Percentiles rank a stretch among this genome's conserved stretches.
These are phyloP conservation scores for Cutaneotrichosporon curvatum DNA, from an alignment of 1,284 basidiomycete species.

Conservation along the genomic window DNA sequence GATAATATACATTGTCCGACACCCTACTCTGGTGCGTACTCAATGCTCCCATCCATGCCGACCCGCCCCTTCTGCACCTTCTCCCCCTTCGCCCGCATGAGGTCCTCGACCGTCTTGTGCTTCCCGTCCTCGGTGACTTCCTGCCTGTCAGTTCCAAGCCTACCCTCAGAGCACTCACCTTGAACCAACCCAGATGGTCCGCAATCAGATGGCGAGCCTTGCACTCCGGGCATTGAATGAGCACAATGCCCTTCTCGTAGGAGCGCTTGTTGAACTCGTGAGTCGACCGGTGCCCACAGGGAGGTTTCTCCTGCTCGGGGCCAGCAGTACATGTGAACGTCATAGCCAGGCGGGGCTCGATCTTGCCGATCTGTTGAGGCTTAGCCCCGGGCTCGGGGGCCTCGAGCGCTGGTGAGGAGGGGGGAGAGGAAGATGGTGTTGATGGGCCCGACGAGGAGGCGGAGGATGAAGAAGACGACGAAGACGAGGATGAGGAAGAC, in stretches of 20 bases:
- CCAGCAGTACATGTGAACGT: slow-evolving; percentile 82
- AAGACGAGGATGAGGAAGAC: background rate
- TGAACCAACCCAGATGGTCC: slow-evolving; percentile 88
- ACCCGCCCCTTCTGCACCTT: slow-evolving; percentile 57
- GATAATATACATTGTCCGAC: no score
- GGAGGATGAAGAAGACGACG: background rate
- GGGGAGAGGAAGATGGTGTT: background rate
- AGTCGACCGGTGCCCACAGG: slow-evolving; percentile 72
- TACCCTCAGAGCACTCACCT: slow-evolving; percentile 24
- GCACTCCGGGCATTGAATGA: slow-evolving; percentile 87
- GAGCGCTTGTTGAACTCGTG: slow-evolving; percentile 80
- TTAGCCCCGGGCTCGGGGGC: slow-evolving; percentile 1
- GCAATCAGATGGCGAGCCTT: slow-evolving; percentile 82
- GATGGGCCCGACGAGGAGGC: slow-evolving; percentile 1
- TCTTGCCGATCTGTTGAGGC: slow-evolving; percentile 22
- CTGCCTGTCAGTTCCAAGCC: slow-evolving; percentile 13
- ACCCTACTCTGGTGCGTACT: slow-evolving; percentile 22
- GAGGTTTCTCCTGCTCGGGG: slow-evolving; percentile 29
- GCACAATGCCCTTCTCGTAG: slow-evolving; percentile 81
- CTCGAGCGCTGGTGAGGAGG: slow-evolving; percentile 3
- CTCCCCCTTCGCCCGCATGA: slow-evolving; percentile 70
- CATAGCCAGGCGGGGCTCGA: slow-evolving; percentile 47
- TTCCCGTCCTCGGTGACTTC: slow-evolving; percentile 60
- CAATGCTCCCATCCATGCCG: slow-evolving; percentile 49
- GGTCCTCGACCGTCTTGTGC: slow-evolving; percentile 69